A percentile compares a stretch with the other conserved stretches of the same genome.
Conservation (phyloP, 2,329 filamentous ascomycete species). For the Capronia epimyces region DNA sequence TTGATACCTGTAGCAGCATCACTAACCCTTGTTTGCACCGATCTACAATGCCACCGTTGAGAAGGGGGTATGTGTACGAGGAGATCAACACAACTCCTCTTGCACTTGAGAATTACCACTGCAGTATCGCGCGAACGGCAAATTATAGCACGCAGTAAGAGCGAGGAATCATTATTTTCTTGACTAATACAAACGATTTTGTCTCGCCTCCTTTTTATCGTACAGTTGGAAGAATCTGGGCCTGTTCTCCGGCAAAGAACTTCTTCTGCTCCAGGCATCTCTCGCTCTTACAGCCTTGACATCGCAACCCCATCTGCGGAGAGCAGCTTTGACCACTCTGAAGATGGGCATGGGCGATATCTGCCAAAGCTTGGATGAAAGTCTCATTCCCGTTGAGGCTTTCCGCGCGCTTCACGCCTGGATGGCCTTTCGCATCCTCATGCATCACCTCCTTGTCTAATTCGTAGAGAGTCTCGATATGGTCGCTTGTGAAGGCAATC, state of each 20-base stretch:
- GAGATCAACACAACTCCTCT: too few species aligned
- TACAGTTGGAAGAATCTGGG: conserved; percentile 21
- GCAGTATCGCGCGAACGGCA: too few species aligned
- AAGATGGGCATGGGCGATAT: conserved; percentile 78
- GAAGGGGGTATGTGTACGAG: too few species aligned
- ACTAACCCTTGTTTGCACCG: background rate
- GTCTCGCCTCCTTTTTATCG: conserved; percentile 5
- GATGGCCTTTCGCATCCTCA: conserved; percentile 60
- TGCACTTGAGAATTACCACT: too few species aligned
- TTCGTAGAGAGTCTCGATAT: conserved; percentile 95
- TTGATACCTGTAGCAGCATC: background rate
- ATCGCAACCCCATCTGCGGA: conserved; percentile 80
- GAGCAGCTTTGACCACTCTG: conserved; percentile 66
- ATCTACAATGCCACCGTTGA: too few species aligned
- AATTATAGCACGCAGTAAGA: too few species aligned
- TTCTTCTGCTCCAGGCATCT: conserved; percentile 69
- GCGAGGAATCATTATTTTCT: background rate
- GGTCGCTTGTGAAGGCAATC: conserved; percentile 97
- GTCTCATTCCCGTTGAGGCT: conserved; percentile 84
- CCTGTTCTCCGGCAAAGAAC: conserved; percentile 51
- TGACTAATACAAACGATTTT: background rate
- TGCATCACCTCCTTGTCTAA: conserved; percentile 92
- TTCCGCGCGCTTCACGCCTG: conserved; percentile 82
- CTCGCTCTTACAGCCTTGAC: conserved; percentile 88
- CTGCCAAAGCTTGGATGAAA: conserved; percentile 84